Base-by-base conservation (phyloP, 208 protist species). In the Zelonia costaricensis region DNA sequence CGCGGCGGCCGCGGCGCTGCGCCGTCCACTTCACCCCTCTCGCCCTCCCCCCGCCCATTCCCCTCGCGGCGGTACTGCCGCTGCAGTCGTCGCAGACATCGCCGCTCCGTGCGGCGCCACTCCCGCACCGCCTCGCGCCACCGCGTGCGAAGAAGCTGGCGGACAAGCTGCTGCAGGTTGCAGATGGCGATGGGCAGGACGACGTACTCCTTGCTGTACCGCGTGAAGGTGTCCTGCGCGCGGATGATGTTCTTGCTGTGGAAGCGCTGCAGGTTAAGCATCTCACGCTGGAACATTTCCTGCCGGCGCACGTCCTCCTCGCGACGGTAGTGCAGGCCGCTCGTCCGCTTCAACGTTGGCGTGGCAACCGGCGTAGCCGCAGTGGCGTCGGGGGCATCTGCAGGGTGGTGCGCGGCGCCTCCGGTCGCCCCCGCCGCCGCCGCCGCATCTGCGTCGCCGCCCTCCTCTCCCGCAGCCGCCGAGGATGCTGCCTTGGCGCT, bases 181-280 rank as follows among this genome's bases (percentile, higher is more conserved):
- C 89, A 95, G 45, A 93, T 75, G 3, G 89, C 83, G 47, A 93
- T 86, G 10, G 89, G 89, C 53, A 92, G 57, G 45, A 92, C 84
- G 4, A 93, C 73, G 54, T 93, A 95, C 66, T 90, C 76, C 62
- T 88, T 92, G 20, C 73, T 79, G 74, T 91, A 70, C 0, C 81
- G 78, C 7, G 76, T 78, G 71, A 95, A 95, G 40, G 88, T 65
- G 60, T 95, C 89, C 36, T 77, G 63, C 7, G 77, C 80, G 13
- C 86, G 86, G 27, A 92, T 80, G 35, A 95, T 75, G 69, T 91
- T 80, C 42, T 70, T 74, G 57, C 66, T 77, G 55, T 92, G 86
- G 62, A 93, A 95, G 30, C 89, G 79, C 49, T 95, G 86, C n/a
- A 95, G 65, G 53, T 93, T 91, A 30, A 61, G 56, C 36, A 82